Evolutionary conservation across 495 filamentous ascomycete genomes (phyloP).

Genomic region (Aspergillus mulundensis): DNA sequence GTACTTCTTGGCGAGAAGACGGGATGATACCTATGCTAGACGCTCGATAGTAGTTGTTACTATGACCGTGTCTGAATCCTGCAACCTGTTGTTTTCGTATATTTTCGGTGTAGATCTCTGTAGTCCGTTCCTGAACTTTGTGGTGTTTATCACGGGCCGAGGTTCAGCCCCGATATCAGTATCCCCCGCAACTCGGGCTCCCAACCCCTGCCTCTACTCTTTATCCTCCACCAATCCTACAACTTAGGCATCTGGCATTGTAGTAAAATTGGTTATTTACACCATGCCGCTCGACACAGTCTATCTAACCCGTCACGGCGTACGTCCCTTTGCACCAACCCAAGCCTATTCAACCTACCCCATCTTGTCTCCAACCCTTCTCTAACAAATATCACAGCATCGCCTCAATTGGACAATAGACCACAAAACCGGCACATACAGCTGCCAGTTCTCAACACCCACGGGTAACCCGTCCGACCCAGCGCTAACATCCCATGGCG

Average conservation of each 20-base stretch:
- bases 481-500: slow-evolving; percentile 80
- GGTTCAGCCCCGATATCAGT: background rate
- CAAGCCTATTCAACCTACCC: background rate
- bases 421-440: slow-evolving; percentile 68
- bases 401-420: slow-evolving; percentile 87
- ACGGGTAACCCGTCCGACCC: slow-evolving; percentile 84
- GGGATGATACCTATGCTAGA: slow-evolving; percentile 22
- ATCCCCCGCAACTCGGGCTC: slow-evolving; percentile 9
- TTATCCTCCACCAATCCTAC: background rate
- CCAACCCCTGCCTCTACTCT: slow-evolving; percentile 2
- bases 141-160: slow-evolving; percentile 8
- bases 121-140: no score
- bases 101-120: no score
- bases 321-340: slow-evolving; percentile 41
- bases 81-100: background rate
- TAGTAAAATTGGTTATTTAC: background rate
- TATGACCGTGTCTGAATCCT: background rate
- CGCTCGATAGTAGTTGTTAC: slow-evolving; percentile 15
- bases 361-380: slow-evolving; percentile 8
- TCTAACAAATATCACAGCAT: slow-evolving; percentile 53
- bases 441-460: slow-evolving; percentile 62
- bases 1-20: slow-evolving; percentile 27
- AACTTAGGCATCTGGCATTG: no score
- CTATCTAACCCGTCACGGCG: slow-evolving; percentile 82
- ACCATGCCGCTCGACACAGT: slow-evolving; percentile 66